Conservation (phyloP, 495 filamentous ascomycete genomes). For the Hypoxylon fuscum region DNA sequence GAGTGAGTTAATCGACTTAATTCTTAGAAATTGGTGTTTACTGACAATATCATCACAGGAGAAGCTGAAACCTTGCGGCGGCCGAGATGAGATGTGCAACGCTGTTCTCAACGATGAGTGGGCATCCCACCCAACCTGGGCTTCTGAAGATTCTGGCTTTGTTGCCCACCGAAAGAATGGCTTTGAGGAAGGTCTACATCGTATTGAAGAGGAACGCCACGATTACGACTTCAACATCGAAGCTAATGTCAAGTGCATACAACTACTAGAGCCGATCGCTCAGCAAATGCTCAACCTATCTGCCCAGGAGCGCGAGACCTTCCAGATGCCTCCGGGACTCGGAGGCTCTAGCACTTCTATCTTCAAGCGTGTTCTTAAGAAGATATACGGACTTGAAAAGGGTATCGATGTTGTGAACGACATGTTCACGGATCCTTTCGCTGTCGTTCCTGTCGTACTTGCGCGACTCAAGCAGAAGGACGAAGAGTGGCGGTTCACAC, state of each 20-base stretch:
- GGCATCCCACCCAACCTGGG: slow-evolving; percentile 99
- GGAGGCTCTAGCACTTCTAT: slow-evolving; percentile 95
- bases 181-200: slow-evolving; percentile 90
- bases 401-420: slow-evolving; percentile 83
- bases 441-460: slow-evolving; percentile 86
- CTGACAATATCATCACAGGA: slow-evolving; percentile 57
- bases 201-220: slow-evolving; percentile 97
- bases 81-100: slow-evolving; percentile 91
- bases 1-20: slow-evolving; percentile 59
- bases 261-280: slow-evolving; percentile 91
- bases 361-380: slow-evolving; percentile 95
- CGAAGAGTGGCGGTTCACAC: slow-evolving; percentile 95
- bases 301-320: slow-evolving; percentile 72
- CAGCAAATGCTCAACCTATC: slow-evolving; percentile 83
- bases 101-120: slow-evolving; percentile 95
- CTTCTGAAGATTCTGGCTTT: slow-evolving; percentile 97
- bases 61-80: slow-evolving; percentile 85
- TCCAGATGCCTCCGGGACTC: slow-evolving; percentile 80
- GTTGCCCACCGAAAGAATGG: slow-evolving; percentile 97
- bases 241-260: slow-evolving; percentile 89
- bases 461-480: slow-evolving; percentile 90
- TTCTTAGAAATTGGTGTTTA: slow-evolving; percentile 3
- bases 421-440: slow-evolving; percentile 81
- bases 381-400: slow-evolving; percentile 90
- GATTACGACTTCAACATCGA: slow-evolving; percentile 99